Evolutionary conservation across 257 asterid species (phyloP).

Genomic region (Eucommia ulmoides): DNA sequence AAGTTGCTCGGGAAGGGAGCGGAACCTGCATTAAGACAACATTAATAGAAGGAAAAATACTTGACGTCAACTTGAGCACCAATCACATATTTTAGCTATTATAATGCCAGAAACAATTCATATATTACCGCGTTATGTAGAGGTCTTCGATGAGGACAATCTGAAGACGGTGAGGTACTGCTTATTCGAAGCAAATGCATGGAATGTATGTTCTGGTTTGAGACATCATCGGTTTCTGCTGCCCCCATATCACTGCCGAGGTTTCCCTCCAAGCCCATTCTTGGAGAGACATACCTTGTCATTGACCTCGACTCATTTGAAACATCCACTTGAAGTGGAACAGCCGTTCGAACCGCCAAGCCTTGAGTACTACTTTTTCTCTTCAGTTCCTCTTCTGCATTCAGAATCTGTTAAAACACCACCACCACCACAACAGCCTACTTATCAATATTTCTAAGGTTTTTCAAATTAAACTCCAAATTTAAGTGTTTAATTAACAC

Average conservation of each 20-base stretch:
- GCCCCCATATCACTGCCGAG: constrained; percentile 48
- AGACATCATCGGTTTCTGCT: constrained; percentile 50
- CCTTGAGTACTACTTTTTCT: constrained; percentile 42
- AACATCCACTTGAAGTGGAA: constrained; percentile 64
- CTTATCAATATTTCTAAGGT: background rate
- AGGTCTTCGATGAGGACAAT: constrained; percentile 59
- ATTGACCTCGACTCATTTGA: constrained; percentile 70
- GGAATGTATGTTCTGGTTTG: constrained; percentile 40
- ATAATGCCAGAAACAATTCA: constrained; percentile 7
- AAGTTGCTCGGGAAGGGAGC: constrained; percentile 45
- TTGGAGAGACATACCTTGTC: constrained; percentile 68
- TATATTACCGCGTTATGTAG: constrained; percentile 35
- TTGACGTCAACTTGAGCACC: too few relatives aligned
- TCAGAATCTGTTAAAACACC: constrained; percentile 69
- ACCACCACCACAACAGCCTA: background rate
- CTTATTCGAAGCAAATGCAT: constrained; percentile 48
- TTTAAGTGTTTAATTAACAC: too few relatives aligned
- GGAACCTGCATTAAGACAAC: constrained; percentile 35
- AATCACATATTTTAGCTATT: too few relatives aligned
- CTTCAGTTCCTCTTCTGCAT: constrained; percentile 82
- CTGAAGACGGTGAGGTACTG: constrained; percentile 78
- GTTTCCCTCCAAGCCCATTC: constrained; percentile 54
- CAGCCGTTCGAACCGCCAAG: constrained; percentile 37
- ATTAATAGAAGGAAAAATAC: too few relatives aligned
- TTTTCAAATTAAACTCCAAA: too few relatives aligned